phyloP scores from a whole-genome alignment of 495 filamentous ascomycete genomes.

The Articulospora tetracladia region DNA sequence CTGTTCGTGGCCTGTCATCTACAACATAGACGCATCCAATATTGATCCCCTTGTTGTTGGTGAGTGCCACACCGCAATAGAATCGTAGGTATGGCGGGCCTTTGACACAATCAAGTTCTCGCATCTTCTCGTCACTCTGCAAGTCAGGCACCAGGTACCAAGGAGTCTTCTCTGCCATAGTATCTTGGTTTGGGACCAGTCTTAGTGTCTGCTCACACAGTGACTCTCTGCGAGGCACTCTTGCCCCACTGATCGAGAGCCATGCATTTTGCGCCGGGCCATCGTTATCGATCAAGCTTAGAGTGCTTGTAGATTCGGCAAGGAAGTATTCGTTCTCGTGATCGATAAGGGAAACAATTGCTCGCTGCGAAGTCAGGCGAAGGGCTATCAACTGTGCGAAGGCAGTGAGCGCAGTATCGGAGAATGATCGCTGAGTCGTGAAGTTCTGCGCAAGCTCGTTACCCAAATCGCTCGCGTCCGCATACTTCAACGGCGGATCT shows the following conservation, averaged over 20 bases:
- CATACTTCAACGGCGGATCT: background rate
- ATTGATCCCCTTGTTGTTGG: conserved; percentile 29
- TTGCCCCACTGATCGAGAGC: conserved; percentile 14
- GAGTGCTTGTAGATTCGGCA: conserved; percentile 56
- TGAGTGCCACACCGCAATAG: conserved; percentile 32
- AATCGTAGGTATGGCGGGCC: conserved; percentile 28
- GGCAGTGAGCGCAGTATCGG: conserved; percentile 55
- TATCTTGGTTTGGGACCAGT: conserved; percentile 11
- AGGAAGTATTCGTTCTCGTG: conserved; percentile 56
- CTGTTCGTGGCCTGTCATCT: conserved; percentile 28
- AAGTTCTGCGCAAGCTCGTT: conserved; percentile 3
- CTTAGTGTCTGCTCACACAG: conserved; percentile 12
- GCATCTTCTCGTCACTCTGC: conserved; percentile 28
- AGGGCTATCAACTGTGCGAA: conserved; percentile 58
- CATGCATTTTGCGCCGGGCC: conserved; percentile 3
- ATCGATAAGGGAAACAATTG: conserved; percentile 59
- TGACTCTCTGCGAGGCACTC: background rate
- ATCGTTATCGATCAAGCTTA: conserved; percentile 34
- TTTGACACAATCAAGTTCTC: conserved; percentile 25
- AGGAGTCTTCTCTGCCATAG: conserved; percentile 8
- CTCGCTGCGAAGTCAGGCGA: conserved; percentile 48
- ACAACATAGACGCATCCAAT: conserved; percentile 34
- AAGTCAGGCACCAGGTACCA: conserved; percentile 30
- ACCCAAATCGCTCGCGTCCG: background rate
- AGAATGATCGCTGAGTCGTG: conserved; percentile 19